Conservation (phyloP, 1,284 basidiomycete genomes). For the Coniferiporia sulphurascens region DNA sequence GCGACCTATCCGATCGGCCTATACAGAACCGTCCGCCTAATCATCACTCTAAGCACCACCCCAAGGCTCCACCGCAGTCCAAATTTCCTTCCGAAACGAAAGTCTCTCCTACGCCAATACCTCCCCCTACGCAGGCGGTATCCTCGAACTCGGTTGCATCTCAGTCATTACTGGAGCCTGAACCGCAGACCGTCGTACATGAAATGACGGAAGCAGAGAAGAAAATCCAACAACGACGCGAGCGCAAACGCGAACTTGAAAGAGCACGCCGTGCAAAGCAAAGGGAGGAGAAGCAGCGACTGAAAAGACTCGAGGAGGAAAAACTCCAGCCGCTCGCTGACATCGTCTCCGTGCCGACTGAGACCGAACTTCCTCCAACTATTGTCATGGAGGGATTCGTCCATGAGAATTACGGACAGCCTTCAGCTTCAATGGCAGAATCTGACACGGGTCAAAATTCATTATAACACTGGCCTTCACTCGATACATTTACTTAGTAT, state of each 20-base stretch:
- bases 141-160: not conserved
- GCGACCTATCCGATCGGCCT: not conserved
- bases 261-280: constrained; percentile 47
- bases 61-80: not conserved
- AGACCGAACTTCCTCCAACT: not conserved
- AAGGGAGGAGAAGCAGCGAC: constrained; percentile 20
- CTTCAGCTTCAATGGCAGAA: not conserved
- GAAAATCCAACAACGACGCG: constrained; percentile 37
- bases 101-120: not conserved
- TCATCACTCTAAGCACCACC: not conserved
- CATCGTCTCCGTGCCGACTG: not conserved
- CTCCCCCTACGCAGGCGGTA: not conserved
- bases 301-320: constrained; percentile 6
- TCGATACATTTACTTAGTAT: not conserved
- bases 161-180: not conserved
- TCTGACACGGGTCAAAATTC: not conserved
- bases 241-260: constrained; percentile 46
- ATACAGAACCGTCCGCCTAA: constrained; percentile 1
- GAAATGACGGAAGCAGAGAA: constrained; percentile 38
- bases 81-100: not conserved
- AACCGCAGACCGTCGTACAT: not conserved
- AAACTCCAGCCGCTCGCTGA: not conserved
- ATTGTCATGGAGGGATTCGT: not conserved
- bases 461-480: not conserved
- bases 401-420: not conserved